phyloP scores from a whole-genome alignment of 169 alveolate genomes.

The Plasmodium relictum region DNA sequence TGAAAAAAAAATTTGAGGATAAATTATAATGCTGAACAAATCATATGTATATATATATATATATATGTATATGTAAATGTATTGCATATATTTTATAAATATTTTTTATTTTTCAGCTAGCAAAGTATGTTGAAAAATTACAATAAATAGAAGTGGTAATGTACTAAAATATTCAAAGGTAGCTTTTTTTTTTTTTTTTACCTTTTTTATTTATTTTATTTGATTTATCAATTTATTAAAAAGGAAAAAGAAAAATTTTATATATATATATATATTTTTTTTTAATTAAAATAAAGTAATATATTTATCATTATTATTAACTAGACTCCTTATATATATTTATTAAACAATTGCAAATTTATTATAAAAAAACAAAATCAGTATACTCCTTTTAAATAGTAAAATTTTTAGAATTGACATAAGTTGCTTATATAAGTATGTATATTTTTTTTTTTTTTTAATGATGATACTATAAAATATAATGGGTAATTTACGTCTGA shows the following conservation, averaged over 20 bases:
- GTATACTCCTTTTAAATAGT: background rate
- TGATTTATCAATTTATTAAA: constrained; percentile 11
- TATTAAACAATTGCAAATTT: too few relatives aligned
- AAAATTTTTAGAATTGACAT: background rate
- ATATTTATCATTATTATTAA: constrained; percentile 4
- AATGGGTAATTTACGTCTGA: constrained; percentile 74
- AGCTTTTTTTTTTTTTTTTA: constrained; percentile 19
- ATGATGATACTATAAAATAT: constrained; percentile 24
- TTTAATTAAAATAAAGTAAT: constrained; percentile 1
- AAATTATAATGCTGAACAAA: constrained; percentile 43
- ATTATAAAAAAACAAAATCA: background rate
- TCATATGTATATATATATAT: background rate
- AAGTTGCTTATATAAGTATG: background rate
- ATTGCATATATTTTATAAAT: background rate
- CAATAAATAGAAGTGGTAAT: too few relatives aligned
- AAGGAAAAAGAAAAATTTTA: background rate
- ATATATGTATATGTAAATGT: background rate
- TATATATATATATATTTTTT: constrained; percentile 8
- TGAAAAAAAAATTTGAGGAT: constrained; percentile 76
- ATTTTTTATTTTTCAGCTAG: constrained; percentile 30
- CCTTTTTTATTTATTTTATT: background rate
- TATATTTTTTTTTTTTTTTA: constrained; percentile 28
- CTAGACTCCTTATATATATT: background rate
- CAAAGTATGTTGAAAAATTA: constrained; percentile 53
- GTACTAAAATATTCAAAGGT: background rate